Evolutionary conservation across 306 rosid genomes (phyloP), one percentile per base, ranked within the genome.

Genomic region (Vigna mungo): DNA sequence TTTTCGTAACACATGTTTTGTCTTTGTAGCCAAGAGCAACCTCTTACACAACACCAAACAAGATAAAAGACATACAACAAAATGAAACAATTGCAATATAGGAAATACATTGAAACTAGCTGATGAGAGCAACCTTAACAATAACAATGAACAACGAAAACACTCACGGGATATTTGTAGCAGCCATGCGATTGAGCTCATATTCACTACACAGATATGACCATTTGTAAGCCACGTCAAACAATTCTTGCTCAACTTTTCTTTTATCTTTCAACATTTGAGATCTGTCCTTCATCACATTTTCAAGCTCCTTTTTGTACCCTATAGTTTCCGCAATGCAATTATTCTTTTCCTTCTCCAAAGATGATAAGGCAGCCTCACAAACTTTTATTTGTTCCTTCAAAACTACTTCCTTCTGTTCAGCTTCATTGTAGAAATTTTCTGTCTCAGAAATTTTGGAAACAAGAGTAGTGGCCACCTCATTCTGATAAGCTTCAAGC

Each of bases 391-490:
- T 60, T 9, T 7, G 15, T 63, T 63, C 68, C 68, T 63, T 37
- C 69, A 63, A 63, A 36, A n/a, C 15, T 2, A 1, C 49, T 36
- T 63, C 69, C 49, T 63, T 63, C 39, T n/a, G 8, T 63, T 63
- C 37, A 70, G 41, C 54, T 21, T 76, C 76, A 65, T 55, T 43
- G 34, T 56, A 25, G 6, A 52, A 63, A 34, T 16, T 17, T 7
- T 16, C 14, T 17, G 27, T 2, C 27, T 23, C 27, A 23, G 27
- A 23, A 23, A 23, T 23, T 23, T 23, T 23, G 3, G 27, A 23
- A 23, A 23, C 27, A 23, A 23, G 27, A 23, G 73, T 10, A n/a
- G 21, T 1, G 13, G 67, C 55, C 30, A 17, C 66, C 51, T 72
- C 39, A 4, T 68, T 41, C 3, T 15, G 4, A 46, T 15, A 49